phyloP scores from a whole-genome alignment of 257 asterid genomes.

The Ajuga chamaepitys region DNA sequence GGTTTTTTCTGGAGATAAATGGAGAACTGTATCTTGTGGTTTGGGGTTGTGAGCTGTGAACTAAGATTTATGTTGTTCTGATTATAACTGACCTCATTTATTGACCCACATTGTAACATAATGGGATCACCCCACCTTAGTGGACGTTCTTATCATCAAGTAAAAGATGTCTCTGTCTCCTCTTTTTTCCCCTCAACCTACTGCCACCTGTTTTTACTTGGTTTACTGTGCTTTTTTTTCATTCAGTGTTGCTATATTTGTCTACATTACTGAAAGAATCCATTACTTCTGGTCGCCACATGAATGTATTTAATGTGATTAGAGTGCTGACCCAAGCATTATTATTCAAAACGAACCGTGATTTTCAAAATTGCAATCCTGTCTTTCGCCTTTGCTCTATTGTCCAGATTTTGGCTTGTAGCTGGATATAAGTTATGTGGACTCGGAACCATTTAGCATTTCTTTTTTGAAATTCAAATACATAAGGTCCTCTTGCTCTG shows the following conservation, averaged over 20 bases:
- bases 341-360: not conserved
- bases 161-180: not conserved
- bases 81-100: conserved; percentile 1
- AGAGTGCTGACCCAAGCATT: not conserved
- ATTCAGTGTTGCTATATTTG: not conserved
- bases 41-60: not conserved
- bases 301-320: not conserved
- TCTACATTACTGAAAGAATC: not conserved
- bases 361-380: not conserved
- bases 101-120: not conserved
- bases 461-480: no score
- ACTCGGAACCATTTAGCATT: not conserved
- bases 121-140: no score
- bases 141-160: not conserved
- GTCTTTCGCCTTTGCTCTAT: not conserved
- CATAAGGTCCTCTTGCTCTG: not conserved
- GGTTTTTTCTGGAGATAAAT: not conserved
- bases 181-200: not conserved
- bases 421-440: not conserved
- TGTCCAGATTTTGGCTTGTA: not conserved
- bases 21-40: not conserved
- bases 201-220: not conserved
- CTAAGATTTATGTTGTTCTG: not conserved
- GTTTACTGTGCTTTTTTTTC: not conserved
- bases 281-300: not conserved